Percentiles rank a stretch among this genome's conserved stretches.
Evolutionary conservation across 805 yeast genomes (phyloP).

Genomic region (Zygotorulaspora florentina): DNA sequence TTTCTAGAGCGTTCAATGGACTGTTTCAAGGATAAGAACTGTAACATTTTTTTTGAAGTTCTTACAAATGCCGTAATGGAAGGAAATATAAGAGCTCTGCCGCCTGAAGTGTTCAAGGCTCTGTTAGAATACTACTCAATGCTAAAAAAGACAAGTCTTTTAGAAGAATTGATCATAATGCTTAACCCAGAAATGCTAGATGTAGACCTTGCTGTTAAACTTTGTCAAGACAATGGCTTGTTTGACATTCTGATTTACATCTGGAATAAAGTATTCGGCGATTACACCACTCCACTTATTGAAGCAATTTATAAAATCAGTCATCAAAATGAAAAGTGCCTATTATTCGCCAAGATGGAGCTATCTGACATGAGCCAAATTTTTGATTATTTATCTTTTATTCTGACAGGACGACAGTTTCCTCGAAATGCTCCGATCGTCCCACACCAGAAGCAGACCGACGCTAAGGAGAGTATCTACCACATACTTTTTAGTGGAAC

Average conservation of each 20-base stretch:
- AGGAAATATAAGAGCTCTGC: conserved; percentile 44
- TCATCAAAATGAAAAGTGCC: conserved; percentile 19
- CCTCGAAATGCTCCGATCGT: conserved; percentile 60
- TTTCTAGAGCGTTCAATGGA: conserved; percentile 20
- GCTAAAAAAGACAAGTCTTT: conserved; percentile 40
- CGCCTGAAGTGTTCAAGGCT: conserved; percentile 60
- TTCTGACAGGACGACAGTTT: conserved; percentile 72
- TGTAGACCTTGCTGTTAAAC: conserved; percentile 64
- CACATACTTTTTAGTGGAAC: conserved; percentile 57
- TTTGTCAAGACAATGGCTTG: conserved; percentile 54
- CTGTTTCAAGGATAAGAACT: conserved; percentile 20
- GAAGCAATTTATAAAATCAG: conserved; percentile 45
- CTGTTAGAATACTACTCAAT: conserved; percentile 52
- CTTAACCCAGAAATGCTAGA: conserved; percentile 68
- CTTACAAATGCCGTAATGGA: conserved; percentile 50
- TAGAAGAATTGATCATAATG: conserved; percentile 67
- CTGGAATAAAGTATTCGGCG: conserved; percentile 66
- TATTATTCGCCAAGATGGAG: conserved; percentile 14
- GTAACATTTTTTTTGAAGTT: conserved; percentile 44
- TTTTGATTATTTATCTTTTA: conserved; percentile 61
- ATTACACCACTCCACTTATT: conserved; percentile 65
- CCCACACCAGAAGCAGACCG: conserved; percentile 27
- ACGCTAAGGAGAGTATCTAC: conserved; percentile 51
- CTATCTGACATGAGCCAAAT: conserved; percentile 34
- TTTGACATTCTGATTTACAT: conserved; percentile 64